Evolutionary conservation across 345 rosid genomes (phyloP).

Genomic region (Eucalyptus leucophloia): DNA sequence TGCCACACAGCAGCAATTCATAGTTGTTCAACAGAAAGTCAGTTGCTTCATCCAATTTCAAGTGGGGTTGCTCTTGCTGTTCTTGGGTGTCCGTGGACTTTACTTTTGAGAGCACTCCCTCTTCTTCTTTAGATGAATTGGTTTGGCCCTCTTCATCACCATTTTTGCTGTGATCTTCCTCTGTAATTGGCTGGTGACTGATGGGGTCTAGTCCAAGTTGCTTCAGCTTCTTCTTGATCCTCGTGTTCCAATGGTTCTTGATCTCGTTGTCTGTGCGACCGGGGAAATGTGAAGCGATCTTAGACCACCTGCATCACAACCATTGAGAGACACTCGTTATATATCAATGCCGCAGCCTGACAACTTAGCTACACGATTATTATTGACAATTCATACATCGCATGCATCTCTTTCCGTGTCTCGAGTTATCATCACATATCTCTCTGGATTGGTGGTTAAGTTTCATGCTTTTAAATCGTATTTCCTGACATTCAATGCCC

Average conservation of each 20-base stretch:
- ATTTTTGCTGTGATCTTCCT: not conserved
- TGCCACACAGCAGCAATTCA: constrained; percentile 16
- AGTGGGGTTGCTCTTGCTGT: not conserved
- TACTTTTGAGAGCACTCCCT: not conserved
- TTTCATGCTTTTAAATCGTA: too few species aligned
- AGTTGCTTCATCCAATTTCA: constrained; percentile 10
- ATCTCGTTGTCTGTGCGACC: constrained; percentile 95
- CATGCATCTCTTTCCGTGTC: not conserved
- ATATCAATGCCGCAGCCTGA: fast-evolving
- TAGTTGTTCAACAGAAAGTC: constrained; percentile 8
- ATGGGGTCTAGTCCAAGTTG: constrained; percentile 53
- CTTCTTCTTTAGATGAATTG: not conserved
- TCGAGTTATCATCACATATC: not conserved
- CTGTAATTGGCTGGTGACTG: constrained; percentile 35
- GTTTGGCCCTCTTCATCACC: constrained; percentile 1
- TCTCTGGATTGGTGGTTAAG: not conserved
- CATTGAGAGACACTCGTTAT: not conserved
- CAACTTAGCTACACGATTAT: not conserved
- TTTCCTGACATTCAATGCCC: not conserved
- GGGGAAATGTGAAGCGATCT: constrained; percentile 80
- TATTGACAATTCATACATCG: not conserved
- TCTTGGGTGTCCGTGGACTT: not conserved
- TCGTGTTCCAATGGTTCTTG: constrained; percentile 90
- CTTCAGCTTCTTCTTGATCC: constrained; percentile 75
- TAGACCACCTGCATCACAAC: constrained; percentile 61